Percentiles rank a stretch among this genome's conserved stretches.
Conservation (phyloP, 2,329 filamentous ascomycete genomes). For the Coniochaeta pulveracea region DNA sequence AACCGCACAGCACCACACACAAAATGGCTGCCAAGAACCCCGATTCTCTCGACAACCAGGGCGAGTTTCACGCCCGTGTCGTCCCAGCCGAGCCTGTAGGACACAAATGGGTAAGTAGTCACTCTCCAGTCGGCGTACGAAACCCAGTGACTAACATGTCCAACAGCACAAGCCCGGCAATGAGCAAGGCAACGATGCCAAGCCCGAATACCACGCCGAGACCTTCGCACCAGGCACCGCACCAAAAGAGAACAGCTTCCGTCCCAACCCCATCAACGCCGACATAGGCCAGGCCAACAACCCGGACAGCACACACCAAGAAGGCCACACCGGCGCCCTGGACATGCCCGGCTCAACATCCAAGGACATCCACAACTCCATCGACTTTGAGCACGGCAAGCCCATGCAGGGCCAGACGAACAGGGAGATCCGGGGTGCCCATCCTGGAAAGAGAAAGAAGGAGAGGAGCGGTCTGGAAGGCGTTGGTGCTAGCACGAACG, state of each 20-base stretch:
- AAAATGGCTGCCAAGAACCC: slow-evolving; percentile 23
- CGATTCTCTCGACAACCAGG: slow-evolving; percentile 40
- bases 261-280: slow-evolving; percentile 24
- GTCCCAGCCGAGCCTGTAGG: slow-evolving; percentile 39
- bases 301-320: slow-evolving; percentile 12
- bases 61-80: slow-evolving; percentile 42
- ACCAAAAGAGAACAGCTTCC: slow-evolving; percentile 30
- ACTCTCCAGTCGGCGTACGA: not conserved
- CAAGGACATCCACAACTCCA: slow-evolving; percentile 27
- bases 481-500: slow-evolving; percentile 24
- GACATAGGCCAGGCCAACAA: slow-evolving; percentile 23
- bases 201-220: slow-evolving; percentile 53
- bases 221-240: slow-evolving; percentile 52
- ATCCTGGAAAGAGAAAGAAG: slow-evolving; percentile 21
- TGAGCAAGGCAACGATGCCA: slow-evolving; percentile 45
- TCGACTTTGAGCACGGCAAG: slow-evolving; percentile 23
- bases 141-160: slow-evolving; percentile 3
- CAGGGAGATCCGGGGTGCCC: slow-evolving; percentile 25
- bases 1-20: not conserved
- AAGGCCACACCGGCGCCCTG: slow-evolving; percentile 15
- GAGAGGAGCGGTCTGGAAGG: slow-evolving; percentile 26
- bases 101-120: slow-evolving; percentile 37
- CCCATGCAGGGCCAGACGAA: slow-evolving; percentile 30
- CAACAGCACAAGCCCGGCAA: slow-evolving; percentile 51
- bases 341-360: slow-evolving; percentile 33